Evolutionary conservation across 306 rosid genomes (phyloP), one percentile per base, ranked within the genome.

Genomic region (Rosa multiflora): DNA sequence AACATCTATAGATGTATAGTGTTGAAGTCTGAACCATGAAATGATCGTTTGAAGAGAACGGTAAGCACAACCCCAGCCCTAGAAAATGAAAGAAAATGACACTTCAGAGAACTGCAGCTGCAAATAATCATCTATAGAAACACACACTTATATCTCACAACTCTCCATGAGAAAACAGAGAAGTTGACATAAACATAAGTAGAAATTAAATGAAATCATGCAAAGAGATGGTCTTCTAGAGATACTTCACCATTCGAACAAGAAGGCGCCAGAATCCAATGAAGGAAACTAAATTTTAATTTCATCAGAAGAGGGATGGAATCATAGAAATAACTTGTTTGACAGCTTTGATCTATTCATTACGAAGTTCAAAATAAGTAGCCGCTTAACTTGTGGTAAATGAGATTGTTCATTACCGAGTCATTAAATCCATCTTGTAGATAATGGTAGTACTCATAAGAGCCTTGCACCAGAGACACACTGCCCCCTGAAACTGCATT

Each of bases 21-120:
- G 94, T 76, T 95, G 99, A 79, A 95, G 91, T 84, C 90, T 88
- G 91, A 95, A 95, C 99, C 98, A 95, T 68, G 99, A 95, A 88
- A 95, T 69, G 23, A 92, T 90, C 14, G 99, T 91, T 83, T 95
- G 98, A 35, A 95, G 93, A 70, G 99, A 95, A n/a, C 97, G 97
- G 78, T 95, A 92, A 58, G 99, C 99, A 86, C 99, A 95, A 73
- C 98, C 99, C 99, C 99, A 95, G 64, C 98, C 99, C 99, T 92
- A 82, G 43, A 73, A 84, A 85, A 82, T 84, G 79, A 79, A 75
- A 80, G 69, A 7, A 10, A 49, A 67, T 72, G 47, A 63, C 62
- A 75, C 70, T 78, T 80, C 17, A 47, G 59, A 70, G 76, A 70
- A 32, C 59, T 74, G 71, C 42, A 69, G 64, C 59, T 76, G 32